Evolutionary conservation across 2,329 filamentous ascomycete genomes (phyloP).

Genomic region (Scedosporium boydii): DNA sequence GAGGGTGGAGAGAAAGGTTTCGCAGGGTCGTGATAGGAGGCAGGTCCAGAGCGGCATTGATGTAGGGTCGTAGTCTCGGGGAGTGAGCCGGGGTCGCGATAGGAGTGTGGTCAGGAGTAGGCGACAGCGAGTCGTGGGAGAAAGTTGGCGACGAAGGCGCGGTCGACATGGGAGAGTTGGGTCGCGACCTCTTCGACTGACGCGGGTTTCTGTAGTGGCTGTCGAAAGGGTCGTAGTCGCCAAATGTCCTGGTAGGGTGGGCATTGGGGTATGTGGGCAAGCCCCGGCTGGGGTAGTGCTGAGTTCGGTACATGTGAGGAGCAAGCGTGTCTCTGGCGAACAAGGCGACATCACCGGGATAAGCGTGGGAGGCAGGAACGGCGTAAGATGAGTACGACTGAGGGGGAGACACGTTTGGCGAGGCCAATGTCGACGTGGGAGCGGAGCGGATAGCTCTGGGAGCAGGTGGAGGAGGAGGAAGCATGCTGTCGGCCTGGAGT

Average conservation of each 20-base stretch:
- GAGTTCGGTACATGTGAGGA: slow-evolving; percentile 39
- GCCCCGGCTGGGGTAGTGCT: slow-evolving; percentile 25
- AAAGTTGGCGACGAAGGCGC: slow-evolving; percentile 94
- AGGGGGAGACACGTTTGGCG: slow-evolving; percentile 93
- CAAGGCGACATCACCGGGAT: slow-evolving; percentile 43
- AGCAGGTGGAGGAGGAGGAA: slow-evolving; percentile 58
- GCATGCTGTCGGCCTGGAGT: slow-evolving; percentile 51
- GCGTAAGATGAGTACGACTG: slow-evolving; percentile 74
- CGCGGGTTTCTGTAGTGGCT: slow-evolving; percentile 63
- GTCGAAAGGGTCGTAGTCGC: slow-evolving; percentile 72
- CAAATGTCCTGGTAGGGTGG: slow-evolving; percentile 18
- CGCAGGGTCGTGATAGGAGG: slow-evolving; percentile 62
- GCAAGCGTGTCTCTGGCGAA: slow-evolving; percentile 50
- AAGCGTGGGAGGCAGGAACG: slow-evolving; percentile 31
- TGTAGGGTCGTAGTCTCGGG: slow-evolving; percentile 72
- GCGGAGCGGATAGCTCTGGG: slow-evolving; percentile 81
- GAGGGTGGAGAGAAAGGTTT: slow-evolving; percentile 39
- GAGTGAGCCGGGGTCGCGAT: slow-evolving; percentile 93
- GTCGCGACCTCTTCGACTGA: slow-evolving; percentile 78
- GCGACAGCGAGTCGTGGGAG: slow-evolving; percentile 89
- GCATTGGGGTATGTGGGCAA: neutral
- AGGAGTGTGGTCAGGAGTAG: slow-evolving; percentile 97
- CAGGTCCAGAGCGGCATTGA: slow-evolving; percentile 60
- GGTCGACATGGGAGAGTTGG: slow-evolving; percentile 90
- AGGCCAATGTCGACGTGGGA: slow-evolving; percentile 74